Base-by-base conservation (phyloP, 257 asterid genomes). In the Paulownia fortunei region DNA sequence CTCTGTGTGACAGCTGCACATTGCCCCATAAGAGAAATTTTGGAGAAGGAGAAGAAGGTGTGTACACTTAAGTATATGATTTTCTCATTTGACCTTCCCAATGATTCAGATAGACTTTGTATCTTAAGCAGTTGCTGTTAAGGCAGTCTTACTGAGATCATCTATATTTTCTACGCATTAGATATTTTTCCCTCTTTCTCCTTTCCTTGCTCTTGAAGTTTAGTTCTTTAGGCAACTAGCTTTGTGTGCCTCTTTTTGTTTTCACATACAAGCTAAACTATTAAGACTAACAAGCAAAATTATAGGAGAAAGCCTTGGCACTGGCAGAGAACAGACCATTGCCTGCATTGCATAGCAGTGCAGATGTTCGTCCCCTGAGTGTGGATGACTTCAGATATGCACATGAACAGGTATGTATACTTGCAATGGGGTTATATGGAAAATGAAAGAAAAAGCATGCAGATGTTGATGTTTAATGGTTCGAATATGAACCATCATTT, bases 1-100 rank as follows among this genome's bases (percentile, higher is more conserved):
- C 87, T 89, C 12, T 86, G 94, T 32, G 89, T 86, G 79, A 84
- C 92, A 77, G 94, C 94, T 71, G 94, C 94, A 41, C 92, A 89
- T 85, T 84, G 92, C 76, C 92, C 94, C 46, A 89, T 89, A 77
- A 86, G 94, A 81, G 94, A 89, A 74, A 86, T 89, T 85, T 78
- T 89, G 84, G 90, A 84, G 79, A 80, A 83, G 83, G 94, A 89
- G 79, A 86, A 85, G 81, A 84, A 86, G 94, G 92, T 89, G 73
- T 19, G 81, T 72, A 18, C 7, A 12, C n/a, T 44, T 32, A 11
- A 15, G 23, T 49, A 3, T 42, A 69, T 42, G 1, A 23, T 5
- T 63, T 5, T 11, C 68, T 39, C 27, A n/a, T 46, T 34, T 10
- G 42, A 23, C 18, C 44, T 27, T 47, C 21, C 19, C 10, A 23